Conservation (phyloP, 1,139 yeast genomes). For the Geotrichum klebahnii region DNA sequence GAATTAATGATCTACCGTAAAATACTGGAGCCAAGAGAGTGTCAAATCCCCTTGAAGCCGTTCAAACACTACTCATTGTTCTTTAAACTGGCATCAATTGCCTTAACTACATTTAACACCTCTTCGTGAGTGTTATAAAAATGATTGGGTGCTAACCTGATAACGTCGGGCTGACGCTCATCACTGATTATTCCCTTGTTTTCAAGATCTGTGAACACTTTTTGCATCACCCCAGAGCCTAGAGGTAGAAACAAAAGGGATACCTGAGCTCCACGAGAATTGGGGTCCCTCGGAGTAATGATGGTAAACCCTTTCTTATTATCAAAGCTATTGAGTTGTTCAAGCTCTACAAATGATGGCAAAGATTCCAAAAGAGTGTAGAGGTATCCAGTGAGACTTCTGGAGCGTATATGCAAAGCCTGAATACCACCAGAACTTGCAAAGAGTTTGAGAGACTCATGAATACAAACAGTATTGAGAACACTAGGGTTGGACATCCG, state of each 20-base stretch:
- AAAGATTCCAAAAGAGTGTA: constrained; percentile 44
- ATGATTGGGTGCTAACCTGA: constrained; percentile 79
- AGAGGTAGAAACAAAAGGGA: constrained; percentile 64
- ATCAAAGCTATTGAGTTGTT: constrained; percentile 26
- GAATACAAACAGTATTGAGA: constrained; percentile 68
- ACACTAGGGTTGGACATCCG: constrained; percentile 93
- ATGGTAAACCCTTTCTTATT: constrained; percentile 54
- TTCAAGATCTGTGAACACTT: constrained; percentile 48
- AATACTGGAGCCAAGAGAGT: too few relatives aligned
- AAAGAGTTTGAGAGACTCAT: constrained; percentile 62
- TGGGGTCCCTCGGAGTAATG: constrained; percentile 60
- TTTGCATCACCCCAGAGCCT: constrained; percentile 57
- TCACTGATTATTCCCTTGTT: constrained; percentile 69
- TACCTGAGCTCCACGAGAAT: constrained; percentile 74
- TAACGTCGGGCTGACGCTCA: constrained; percentile 84
- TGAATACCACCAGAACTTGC: constrained; percentile 60
- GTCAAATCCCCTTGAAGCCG: too few relatives aligned
- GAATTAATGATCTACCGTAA: too few relatives aligned
- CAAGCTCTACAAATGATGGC: constrained; percentile 44
- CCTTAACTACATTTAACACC: constrained; percentile 47
- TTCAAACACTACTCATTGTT: too few relatives aligned
- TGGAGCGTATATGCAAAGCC: constrained; percentile 53
- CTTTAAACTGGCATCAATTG: constrained; percentile 46
- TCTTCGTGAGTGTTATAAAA: constrained; percentile 75
- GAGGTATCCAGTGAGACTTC: constrained; percentile 56